Percentiles rank a stretch among this genome's conserved stretches.
Conservation (phyloP, 2,329 filamentous ascomycete species). For the Arthrobotrys iridis region DNA sequence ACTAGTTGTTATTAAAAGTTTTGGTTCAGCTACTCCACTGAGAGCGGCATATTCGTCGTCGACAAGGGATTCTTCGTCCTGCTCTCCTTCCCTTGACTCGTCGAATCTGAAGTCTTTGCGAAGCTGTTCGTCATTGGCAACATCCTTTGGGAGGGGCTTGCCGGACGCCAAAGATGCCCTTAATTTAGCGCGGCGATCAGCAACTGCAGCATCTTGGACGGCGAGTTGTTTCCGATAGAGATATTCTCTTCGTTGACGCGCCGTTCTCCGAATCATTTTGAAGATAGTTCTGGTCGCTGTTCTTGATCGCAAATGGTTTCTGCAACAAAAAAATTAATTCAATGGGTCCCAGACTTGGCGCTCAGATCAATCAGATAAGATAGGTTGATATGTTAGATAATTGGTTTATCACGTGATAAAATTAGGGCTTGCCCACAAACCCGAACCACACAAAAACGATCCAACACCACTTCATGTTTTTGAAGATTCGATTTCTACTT, state of each 20-base stretch:
- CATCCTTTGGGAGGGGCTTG: conserved; percentile 66
- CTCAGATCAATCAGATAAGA: conserved; percentile 3
- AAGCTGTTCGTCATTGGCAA: conserved; percentile 85
- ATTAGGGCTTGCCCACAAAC: conserved; percentile 34
- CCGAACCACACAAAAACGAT: background rate
- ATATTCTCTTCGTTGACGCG: conserved; percentile 83
- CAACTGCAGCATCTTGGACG: conserved; percentile 89
- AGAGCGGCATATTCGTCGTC: conserved; percentile 92
- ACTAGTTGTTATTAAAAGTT: conserved; percentile 89
- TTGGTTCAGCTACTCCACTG: conserved; percentile 88
- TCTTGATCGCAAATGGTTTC: background rate
- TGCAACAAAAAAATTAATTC: background rate
- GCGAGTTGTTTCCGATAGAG: conserved; percentile 89
- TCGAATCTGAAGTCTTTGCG: conserved; percentile 93
- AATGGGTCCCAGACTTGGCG: background rate
- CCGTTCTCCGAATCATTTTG: conserved; percentile 68
- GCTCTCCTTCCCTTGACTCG: conserved; percentile 73
- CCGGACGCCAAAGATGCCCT: conserved; percentile 87
- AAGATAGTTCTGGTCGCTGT: background rate
- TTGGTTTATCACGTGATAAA: conserved; percentile 3
- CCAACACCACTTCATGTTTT: background rate
- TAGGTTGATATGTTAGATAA: background rate
- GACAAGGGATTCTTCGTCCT: conserved; percentile 74
- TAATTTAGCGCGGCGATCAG: conserved; percentile 87
- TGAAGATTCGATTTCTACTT: background rate